Evolutionary conservation across 495 filamentous ascomycete genomes (phyloP), one percentile per base, ranked within the genome.

Genomic region (Annulohypoxylon stygium): DNA sequence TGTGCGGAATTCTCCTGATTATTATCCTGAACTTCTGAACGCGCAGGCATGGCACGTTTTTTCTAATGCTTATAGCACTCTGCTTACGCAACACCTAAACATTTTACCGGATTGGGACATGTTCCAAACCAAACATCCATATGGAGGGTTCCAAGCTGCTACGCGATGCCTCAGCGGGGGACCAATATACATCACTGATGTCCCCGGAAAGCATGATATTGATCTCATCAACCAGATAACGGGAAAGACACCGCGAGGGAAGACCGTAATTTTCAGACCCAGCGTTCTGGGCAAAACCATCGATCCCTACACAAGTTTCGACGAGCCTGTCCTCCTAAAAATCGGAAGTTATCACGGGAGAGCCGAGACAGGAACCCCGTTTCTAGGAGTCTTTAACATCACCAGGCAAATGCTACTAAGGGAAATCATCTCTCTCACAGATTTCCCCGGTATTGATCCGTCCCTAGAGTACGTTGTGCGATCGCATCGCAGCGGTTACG

Each of bases 11-110:
- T 95, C 92, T 0, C 94, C 98, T 75, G 96, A 99, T 83, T 99
- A 92, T 85, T 97, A 94, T 78, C 96, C 96, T 0, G 88, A 93
- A 50, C 85, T 93, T 10, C 85, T 88, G 3, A 84, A 86, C 9
- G 92, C 91, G 4, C 96, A 98, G 73, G 87, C 94, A 0, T 98
- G 95, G 94, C 96, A 99, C 81, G 84, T 99, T 51, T 99, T 95
- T 81, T 89, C 90, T 67, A 98, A 98, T 76, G 93, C 95, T 2
- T 92, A 98, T 79, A 98, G 97, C 77, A 83, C 91, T n/a, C 85
- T 97, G 12, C 84, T 97, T 18, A 95, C 94, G 1, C 84, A 85
- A 57, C 84, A 88, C 65, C 75, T 88, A 16, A 84, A 86, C 63
- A 55, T 83, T 11, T 73, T 87, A 1, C 94, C 94, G 0, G 96